A percentile compares a stretch with the other conserved stretches of the same genome.
phyloP scores from a whole-genome alignment of 202 grass and related monocot species.

The Brachypodium distachyon region DNA sequence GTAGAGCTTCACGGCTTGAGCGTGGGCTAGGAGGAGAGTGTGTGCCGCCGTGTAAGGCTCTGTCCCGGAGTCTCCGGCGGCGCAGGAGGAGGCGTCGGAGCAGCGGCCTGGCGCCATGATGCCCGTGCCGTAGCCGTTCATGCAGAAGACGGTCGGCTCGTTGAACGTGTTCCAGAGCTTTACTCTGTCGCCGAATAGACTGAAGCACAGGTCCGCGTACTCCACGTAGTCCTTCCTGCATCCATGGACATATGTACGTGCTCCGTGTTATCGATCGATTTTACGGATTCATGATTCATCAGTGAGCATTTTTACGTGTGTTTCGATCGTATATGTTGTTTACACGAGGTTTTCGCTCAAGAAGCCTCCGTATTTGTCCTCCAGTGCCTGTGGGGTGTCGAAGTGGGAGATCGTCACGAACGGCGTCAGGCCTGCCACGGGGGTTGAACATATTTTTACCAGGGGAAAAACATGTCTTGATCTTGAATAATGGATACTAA shows the following conservation, averaged over 20 bases:
- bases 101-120: slow-evolving; percentile 29
- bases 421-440: slow-evolving; percentile 25
- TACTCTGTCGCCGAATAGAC: slow-evolving; percentile 42
- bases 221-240: slow-evolving; percentile 38
- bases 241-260: not conserved
- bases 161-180: slow-evolving; percentile 62
- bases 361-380: slow-evolving; percentile 51
- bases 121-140: slow-evolving; percentile 14
- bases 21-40: slow-evolving; percentile 37
- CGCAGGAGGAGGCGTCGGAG: slow-evolving; percentile 17
- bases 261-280: too few relatives aligned
- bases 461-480: not conserved
- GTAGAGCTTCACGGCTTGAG: slow-evolving; percentile 30
- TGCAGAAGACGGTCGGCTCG: slow-evolving; percentile 31
- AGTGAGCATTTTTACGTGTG: too few relatives aligned
- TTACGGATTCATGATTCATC: too few relatives aligned
- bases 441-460: not conserved
- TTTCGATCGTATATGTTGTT: not conserved
- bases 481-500: not conserved
- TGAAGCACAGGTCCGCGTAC: slow-evolving; percentile 38
- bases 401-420: slow-evolving; percentile 54
- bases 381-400: slow-evolving; percentile 34
- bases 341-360: slow-evolving; percentile 28
- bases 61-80: slow-evolving; percentile 16
- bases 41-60: slow-evolving; percentile 36